Conservation (phyloP, 306 rosid genomes). For the Fragaria ananassa region DNA sequence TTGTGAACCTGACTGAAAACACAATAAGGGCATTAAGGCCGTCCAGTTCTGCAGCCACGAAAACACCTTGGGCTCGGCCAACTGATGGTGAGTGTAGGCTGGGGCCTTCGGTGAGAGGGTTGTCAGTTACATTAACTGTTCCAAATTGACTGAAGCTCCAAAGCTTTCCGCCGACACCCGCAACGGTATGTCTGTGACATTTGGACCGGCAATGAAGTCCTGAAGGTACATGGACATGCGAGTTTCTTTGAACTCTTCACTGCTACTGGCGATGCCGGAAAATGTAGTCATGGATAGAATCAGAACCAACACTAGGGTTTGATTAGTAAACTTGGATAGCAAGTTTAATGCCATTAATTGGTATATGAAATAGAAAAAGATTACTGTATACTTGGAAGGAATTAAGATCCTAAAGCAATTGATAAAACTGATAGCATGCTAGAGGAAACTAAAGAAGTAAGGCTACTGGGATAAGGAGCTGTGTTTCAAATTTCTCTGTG, state of each 20-base stretch:
- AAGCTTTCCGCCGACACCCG: not conserved
- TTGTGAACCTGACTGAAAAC: conserved; percentile 5
- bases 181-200: not conserved
- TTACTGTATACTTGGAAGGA: too few species aligned
- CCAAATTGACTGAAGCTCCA: not conserved
- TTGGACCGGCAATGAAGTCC: not conserved
- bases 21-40: not conserved
- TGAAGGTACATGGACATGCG: not conserved
- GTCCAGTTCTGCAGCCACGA: not conserved
- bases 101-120: not conserved
- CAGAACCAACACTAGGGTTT: not conserved
- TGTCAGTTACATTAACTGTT: not conserved
- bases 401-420: too few species aligned
- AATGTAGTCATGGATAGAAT: not conserved
- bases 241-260: not conserved
- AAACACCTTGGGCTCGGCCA: not conserved
- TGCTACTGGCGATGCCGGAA: not conserved
- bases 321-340: not conserved
- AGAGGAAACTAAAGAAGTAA: not conserved
- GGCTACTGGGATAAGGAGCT: not conserved
- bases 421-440: not conserved
- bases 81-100: not conserved
- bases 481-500: too few species aligned
- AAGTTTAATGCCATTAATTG: not conserved
- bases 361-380: not conserved